Conservation (phyloP, 202 grass and related monocot genomes). For the Zizania palustris region DNA sequence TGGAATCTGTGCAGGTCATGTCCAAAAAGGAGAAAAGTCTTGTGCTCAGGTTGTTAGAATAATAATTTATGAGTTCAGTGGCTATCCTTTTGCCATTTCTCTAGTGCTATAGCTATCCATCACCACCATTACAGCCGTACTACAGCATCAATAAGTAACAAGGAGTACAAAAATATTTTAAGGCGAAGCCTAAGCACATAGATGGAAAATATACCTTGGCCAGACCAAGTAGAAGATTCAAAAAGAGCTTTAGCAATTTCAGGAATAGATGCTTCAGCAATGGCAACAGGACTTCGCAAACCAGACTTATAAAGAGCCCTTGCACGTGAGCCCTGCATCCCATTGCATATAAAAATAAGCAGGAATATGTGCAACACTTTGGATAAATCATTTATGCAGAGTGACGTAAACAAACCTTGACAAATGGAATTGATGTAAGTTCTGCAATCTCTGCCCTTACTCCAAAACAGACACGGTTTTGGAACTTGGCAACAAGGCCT, state of each 20-base stretch:
- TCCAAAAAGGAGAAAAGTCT: background rate
- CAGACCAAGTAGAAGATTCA: slow-evolving; percentile 73
- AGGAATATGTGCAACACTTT: slow-evolving; percentile 42
- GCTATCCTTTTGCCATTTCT: background rate
- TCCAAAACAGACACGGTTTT: slow-evolving; percentile 98
- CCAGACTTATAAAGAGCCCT: slow-evolving; percentile 90
- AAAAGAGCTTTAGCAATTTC: slow-evolving; percentile 88
- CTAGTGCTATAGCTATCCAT: slow-evolving; percentile 14
- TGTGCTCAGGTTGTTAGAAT: slow-evolving; percentile 1
- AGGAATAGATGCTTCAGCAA: slow-evolving; percentile 89
- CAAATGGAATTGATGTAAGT: slow-evolving; percentile 84
- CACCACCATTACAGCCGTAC: slow-evolving; percentile 3
- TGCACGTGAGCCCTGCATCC: slow-evolving; percentile 79
- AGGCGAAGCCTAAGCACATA: slow-evolving; percentile 32
- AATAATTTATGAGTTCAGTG: slow-evolving; percentile 14
- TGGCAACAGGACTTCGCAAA: slow-evolving; percentile 71
- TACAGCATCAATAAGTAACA: slow-evolving; percentile 7
- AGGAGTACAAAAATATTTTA: slow-evolving; percentile 14
- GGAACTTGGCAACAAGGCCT: slow-evolving; percentile 91
- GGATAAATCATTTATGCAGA: slow-evolving; percentile 21
- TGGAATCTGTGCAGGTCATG: background rate
- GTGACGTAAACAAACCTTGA: slow-evolving; percentile 66
- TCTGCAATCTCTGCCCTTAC: slow-evolving; percentile 92
- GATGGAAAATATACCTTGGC: slow-evolving; percentile 58
- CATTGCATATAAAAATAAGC: slow-evolving; percentile 27